These are phyloP conservation scores for Sclerotinia minor DNA, from an alignment of 2,329 filamentous ascomycete species.

Conservation along the genomic window DNA sequence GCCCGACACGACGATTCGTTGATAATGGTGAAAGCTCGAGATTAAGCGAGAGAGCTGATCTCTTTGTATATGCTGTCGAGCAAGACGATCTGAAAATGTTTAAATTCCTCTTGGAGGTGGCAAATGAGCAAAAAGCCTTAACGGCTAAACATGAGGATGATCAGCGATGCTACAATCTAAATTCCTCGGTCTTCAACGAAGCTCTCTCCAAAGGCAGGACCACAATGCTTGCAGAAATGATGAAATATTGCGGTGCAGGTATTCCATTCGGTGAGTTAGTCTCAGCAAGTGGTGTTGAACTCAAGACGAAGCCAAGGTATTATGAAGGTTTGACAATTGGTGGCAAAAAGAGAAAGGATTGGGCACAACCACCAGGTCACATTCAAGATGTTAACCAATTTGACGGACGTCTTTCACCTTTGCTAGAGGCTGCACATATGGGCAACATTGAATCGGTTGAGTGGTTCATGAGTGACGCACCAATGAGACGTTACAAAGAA, in stretches of 20 bases:
- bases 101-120: constrained; percentile 37
- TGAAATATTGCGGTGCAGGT: constrained; percentile 65
- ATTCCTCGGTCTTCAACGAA: constrained; percentile 44
- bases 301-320: constrained; percentile 64
- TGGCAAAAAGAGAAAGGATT: constrained; percentile 72
- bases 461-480: constrained; percentile 74
- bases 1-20: constrained; percentile 40
- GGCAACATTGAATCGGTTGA: constrained; percentile 69
- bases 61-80: constrained; percentile 34
- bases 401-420: constrained; percentile 54
- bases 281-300: constrained; percentile 62
- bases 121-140: constrained; percentile 34
- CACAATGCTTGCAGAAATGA: constrained; percentile 61
- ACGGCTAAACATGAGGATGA: constrained; percentile 34
- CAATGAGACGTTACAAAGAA: constrained; percentile 65
- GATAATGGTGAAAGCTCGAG: constrained; percentile 34
- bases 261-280: constrained; percentile 68
- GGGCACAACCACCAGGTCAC: constrained; percentile 67
- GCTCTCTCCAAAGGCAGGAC: constrained; percentile 53
- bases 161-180: constrained; percentile 38
- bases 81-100: constrained; percentile 36
- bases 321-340: constrained; percentile 78
- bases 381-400: constrained; percentile 43
- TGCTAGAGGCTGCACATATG: constrained; percentile 57
- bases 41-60: background rate